Percentiles rank a stretch among this genome's conserved stretches.
phyloP scores from a whole-genome alignment of 768 basidiomycete genomes.

The Lactarius trivialis region DNA sequence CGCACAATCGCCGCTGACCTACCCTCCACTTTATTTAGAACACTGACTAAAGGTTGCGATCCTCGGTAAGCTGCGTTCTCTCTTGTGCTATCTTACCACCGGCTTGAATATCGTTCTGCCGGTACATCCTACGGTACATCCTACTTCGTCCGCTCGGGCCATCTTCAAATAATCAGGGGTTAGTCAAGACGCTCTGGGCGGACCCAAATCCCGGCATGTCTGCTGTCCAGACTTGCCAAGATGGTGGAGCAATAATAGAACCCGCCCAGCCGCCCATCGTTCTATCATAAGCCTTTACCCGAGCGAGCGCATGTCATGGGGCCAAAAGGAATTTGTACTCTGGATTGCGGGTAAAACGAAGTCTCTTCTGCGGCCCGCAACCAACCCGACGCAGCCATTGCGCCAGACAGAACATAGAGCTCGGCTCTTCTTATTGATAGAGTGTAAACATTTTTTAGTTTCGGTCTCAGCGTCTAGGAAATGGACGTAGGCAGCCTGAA shows the following conservation, averaged over 20 bases:
- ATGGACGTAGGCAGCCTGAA: slow-evolving; percentile 1
- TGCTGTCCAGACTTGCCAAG: background rate
- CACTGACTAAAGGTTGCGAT: background rate
- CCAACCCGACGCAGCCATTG: background rate
- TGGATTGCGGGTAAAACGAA: background rate
- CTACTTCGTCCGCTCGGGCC: background rate
- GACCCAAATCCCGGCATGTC: background rate
- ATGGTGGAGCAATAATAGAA: background rate
- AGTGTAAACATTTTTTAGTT: background rate
- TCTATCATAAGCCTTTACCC: background rate
- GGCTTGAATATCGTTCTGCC: background rate
- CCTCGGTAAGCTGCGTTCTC: background rate
- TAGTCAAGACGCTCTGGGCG: background rate
- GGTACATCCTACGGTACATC: background rate
- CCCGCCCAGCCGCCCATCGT: background rate
- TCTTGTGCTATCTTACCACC: background rate
- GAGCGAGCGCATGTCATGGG: slow-evolving; percentile 8
- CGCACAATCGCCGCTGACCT: slow-evolving; percentile 2
- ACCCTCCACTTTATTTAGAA: background rate
- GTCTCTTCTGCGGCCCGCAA: background rate
- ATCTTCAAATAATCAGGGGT: background rate
- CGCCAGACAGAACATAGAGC: background rate
- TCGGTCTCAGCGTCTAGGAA: background rate
- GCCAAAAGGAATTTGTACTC: background rate
- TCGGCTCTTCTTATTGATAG: background rate